Conservation (phyloP, 23 red algal species). For the Agarophyton chilense region DNA sequence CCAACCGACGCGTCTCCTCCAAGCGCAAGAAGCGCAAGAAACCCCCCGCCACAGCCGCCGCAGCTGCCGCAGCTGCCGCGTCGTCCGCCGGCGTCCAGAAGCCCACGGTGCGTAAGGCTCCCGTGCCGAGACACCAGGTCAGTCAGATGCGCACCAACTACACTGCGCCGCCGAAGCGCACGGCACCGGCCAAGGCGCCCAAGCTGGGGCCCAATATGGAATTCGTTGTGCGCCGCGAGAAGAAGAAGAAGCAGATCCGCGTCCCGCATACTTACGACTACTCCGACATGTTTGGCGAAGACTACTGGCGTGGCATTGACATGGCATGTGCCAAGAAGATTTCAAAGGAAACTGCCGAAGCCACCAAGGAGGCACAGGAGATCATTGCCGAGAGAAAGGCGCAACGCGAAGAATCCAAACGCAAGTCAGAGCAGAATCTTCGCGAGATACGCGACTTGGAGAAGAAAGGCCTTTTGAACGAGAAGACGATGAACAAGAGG, state of each 20-base stretch:
- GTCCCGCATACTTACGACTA: slow-evolving; percentile 59
- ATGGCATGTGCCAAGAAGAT: slow-evolving; percentile 12
- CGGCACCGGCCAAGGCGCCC: not conserved
- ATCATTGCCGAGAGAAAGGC: slow-evolving; percentile 25
- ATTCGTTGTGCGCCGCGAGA: slow-evolving; percentile 43
- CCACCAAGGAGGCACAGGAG: slow-evolving; percentile 33
- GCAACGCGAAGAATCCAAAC: not conserved
- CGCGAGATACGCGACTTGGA: slow-evolving; percentile 34
- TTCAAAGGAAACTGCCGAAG: slow-evolving; percentile 27
- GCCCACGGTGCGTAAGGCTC: not conserved
- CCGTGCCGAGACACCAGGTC: not conserved
- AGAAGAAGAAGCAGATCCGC: slow-evolving; percentile 52
- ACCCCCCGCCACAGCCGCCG: not conserved
- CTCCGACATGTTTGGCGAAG: slow-evolving; percentile 65
- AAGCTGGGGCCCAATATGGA: slow-evolving; percentile 39
- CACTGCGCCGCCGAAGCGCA: not conserved
- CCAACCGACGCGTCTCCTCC: not conserved
- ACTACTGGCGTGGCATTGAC: slow-evolving; percentile 42
- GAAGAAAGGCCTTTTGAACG: not conserved
- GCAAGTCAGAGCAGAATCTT: slow-evolving; percentile 1
- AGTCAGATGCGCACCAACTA: slow-evolving; percentile 11
- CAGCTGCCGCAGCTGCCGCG: not conserved
- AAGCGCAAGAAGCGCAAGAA: slow-evolving; percentile 16
- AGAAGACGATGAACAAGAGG: slow-evolving; percentile 30
- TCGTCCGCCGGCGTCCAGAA: not conserved